Conservation (phyloP, 129 eudicot species). For the Tagetes patula region DNA sequence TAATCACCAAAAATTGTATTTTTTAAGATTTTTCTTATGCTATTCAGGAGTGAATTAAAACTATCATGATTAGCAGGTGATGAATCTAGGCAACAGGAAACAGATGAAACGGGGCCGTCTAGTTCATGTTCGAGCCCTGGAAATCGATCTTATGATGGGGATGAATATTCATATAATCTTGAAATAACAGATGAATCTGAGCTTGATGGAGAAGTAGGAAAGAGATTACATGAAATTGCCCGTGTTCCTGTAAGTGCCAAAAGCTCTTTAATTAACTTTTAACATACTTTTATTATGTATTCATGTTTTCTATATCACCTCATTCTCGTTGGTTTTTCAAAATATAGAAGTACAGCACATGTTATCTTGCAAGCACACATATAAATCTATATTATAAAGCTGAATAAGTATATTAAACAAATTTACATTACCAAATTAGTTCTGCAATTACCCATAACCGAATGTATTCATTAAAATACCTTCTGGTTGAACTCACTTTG, state of each 20-base stretch:
- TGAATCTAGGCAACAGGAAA: slow-evolving; percentile 44
- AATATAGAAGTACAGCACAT: background rate
- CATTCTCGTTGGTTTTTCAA: background rate
- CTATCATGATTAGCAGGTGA: slow-evolving; percentile 43
- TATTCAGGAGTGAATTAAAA: slow-evolving; percentile 7
- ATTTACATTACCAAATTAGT: background rate
- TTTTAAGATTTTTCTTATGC: background rate
- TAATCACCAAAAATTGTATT: background rate
- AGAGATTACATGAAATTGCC: slow-evolving; percentile 67
- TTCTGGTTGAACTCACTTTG: background rate
- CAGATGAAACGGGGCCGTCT: slow-evolving; percentile 54
- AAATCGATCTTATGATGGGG: slow-evolving; percentile 68
- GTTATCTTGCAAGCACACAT: background rate
- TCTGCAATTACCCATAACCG: background rate
- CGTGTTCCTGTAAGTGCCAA: slow-evolving; percentile 80
- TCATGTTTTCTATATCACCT: background rate
- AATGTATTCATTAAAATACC: background rate
- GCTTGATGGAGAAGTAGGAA: slow-evolving; percentile 94
- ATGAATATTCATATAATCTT: slow-evolving; percentile 51
- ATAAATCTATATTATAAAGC: background rate
- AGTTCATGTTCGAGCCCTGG: slow-evolving; percentile 85
- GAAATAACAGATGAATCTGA: slow-evolving; percentile 78
- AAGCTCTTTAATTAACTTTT: background rate
- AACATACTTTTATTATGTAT: background rate
- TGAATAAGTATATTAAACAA: background rate